Conservation (phyloP, 23 red algal genomes). For the Gracilaria vermiculophylla region DNA sequence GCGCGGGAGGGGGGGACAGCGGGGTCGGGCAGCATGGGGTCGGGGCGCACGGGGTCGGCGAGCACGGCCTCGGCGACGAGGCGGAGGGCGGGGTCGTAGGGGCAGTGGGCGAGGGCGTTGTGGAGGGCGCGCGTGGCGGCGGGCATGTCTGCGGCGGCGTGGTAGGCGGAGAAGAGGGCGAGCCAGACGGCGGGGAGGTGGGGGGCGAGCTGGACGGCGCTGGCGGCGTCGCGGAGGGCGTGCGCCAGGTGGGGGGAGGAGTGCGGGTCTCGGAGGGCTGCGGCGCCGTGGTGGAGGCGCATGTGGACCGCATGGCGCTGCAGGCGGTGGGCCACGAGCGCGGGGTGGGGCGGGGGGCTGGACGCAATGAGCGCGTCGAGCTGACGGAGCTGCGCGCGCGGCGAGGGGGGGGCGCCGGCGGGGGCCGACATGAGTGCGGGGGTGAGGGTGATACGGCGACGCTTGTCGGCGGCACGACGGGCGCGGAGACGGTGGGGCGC, state of each 20-base stretch:
- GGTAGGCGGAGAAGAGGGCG: conserved; percentile 41
- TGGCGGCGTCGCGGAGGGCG: conserved; percentile 35
- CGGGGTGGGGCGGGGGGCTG: neutral
- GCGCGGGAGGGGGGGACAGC: neutral
- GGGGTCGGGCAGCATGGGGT: neutral
- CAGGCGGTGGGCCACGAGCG: neutral
- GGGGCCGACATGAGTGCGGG: neutral
- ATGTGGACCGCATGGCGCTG: neutral
- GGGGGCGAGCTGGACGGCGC: conserved; percentile 6
- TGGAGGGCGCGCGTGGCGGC: conserved; percentile 10
- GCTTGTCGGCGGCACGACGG: neutral
- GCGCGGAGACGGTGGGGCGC: neutral
- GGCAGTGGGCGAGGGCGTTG: conserved; percentile 15
- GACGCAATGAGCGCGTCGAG: neutral
- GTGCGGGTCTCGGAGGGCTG: neutral
- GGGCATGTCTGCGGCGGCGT: neutral
- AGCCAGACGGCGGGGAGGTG: conserved; percentile 54
- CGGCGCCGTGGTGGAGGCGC: neutral
- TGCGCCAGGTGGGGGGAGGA: neutral
- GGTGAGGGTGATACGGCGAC: no score
- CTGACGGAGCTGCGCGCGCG: neutral
- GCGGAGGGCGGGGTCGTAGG: conserved; percentile 32
- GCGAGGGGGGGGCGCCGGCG: neutral
- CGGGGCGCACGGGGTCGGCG: neutral
- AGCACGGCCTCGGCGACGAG: conserved; percentile 28